Evolutionary conservation across 1,139 yeast species (phyloP), one percentile per base, ranked within the genome.

Genomic region (Taiozyma sp.): DNA sequence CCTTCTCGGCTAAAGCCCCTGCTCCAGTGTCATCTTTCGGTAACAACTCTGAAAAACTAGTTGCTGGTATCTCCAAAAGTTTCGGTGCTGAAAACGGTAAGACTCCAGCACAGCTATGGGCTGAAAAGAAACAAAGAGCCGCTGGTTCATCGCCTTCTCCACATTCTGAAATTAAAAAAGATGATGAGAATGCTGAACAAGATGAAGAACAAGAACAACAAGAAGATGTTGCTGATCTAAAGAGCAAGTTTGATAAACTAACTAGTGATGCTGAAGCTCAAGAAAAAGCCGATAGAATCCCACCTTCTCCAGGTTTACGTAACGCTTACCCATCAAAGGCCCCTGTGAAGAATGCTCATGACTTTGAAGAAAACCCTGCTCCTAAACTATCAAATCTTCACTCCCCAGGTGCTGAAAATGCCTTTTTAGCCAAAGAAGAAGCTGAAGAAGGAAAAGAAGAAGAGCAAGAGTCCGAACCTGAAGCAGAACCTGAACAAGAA

Each of bases 21-120:
- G 65, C 67, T 30, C 67, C 70, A 28, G 58, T 67, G 24, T 56
- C 69, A 3, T 64, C 70, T 34, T 64, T 65, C 9, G 52, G 57
- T 39, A 65, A 67, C 45, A 66, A 66, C 49, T 64, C 67, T 42
- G 79, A 80, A 44, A 77, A 79, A 52, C 71, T 81, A 9, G 77
- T 79, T 43, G 84, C 87, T 47, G 96, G 92, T 40, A 70, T 80
- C 43, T 79, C 84, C 51, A 80, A 84, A 68, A 79, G 85, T 65
- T 87, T 82, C 67, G 96, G 82, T 54, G 74, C 88, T 48, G 80
- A 79, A 57, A 81, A 79, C 53, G 97, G 96, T 54, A 88, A 89
- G 70, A 87, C 96, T 4, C 97, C 98, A 32, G 97, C 97, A 39
- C 97, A 91, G 70, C 65, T 88, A 40, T 91, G 97, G 97, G 97